Evolutionary conservation across 148 eudicot species (phyloP).

Genomic region (Mesembryanthemum crystallinum): DNA sequence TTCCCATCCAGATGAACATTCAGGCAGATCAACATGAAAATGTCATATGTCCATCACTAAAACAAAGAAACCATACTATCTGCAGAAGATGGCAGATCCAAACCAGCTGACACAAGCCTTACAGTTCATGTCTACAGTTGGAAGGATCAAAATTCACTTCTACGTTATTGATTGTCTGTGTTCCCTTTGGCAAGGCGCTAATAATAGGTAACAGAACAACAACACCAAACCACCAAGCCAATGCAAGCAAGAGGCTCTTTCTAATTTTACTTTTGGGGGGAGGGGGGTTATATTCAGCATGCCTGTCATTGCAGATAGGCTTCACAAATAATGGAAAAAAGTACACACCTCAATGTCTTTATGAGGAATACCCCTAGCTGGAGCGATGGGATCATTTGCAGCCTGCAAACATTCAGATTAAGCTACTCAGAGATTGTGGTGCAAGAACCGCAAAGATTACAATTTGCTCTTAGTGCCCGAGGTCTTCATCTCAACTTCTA

Average conservation of each 20-base stretch:
- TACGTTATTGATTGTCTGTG: background rate
- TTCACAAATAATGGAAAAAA: background rate
- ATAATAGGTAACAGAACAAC: no score
- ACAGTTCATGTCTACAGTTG: background rate
- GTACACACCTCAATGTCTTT: slow-evolving; percentile 67
- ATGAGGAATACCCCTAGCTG: slow-evolving; percentile 87
- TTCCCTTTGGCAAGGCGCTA: no score
- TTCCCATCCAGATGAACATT: no score
- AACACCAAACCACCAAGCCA: no score
- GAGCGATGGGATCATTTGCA: slow-evolving; percentile 97
- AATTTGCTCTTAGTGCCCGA: background rate
- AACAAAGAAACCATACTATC: background rate
- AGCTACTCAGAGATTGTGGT: background rate
- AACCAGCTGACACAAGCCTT: background rate
- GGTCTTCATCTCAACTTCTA: background rate
- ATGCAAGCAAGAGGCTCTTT: no score
- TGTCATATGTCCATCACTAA: no score
- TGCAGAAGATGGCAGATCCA: background rate
- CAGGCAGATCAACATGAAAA: no score
- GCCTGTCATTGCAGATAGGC: background rate
- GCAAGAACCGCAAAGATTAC: background rate
- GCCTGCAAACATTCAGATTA: slow-evolving; percentile 49
- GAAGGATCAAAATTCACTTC: background rate
- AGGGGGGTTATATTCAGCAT: background rate
- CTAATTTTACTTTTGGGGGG: background rate